A percentile compares a stretch with the other conserved stretches of the same genome.
phyloP scores from a whole-genome alignment of 345 rosid genomes.

The Aegle marmelos region DNA sequence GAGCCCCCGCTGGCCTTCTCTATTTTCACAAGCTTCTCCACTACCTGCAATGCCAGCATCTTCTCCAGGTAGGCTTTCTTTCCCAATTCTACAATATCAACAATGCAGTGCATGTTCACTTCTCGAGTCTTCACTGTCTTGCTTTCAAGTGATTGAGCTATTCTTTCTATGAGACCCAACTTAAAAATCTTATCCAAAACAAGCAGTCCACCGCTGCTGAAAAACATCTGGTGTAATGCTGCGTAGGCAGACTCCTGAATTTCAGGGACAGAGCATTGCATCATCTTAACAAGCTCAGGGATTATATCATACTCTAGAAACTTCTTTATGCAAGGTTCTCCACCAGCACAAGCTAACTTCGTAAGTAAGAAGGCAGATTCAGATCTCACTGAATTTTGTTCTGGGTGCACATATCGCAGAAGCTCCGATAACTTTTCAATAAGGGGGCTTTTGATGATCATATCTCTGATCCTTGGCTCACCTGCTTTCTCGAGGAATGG shows the following conservation, averaged over 20 bases:
- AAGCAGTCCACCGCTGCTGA: slow-evolving; percentile 23
- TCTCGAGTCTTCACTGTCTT: slow-evolving; percentile 23
- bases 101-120: slow-evolving; percentile 19
- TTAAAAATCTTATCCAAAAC: slow-evolving; percentile 18
- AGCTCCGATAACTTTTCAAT: slow-evolving; percentile 24
- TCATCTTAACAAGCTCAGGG: slow-evolving; percentile 25
- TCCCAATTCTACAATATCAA: slow-evolving; percentile 29
- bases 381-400: slow-evolving; percentile 23
- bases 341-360: slow-evolving; percentile 30
- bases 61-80: slow-evolving; percentile 19
- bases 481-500: slow-evolving; percentile 32
- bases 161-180: slow-evolving; percentile 20
- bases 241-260: slow-evolving; percentile 30
- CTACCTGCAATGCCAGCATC: slow-evolving; percentile 22
- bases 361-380: slow-evolving; percentile 29
- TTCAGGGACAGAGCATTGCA: slow-evolving; percentile 26
- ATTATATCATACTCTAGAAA: slow-evolving; percentile 22
- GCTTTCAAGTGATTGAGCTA: slow-evolving; percentile 21
- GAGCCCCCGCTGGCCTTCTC: slow-evolving; percentile 21
- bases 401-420: slow-evolving; percentile 13
- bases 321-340: slow-evolving; percentile 28
- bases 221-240: slow-evolving; percentile 29
- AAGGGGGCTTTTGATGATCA: slow-evolving; percentile 27
- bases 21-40: slow-evolving; percentile 28
- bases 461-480: slow-evolving; percentile 20